A percentile compares a stretch with the other conserved stretches of the same genome.
phyloP scores from a whole-genome alignment of 345 rosid genomes.

The Pseudoturritis turrita region DNA sequence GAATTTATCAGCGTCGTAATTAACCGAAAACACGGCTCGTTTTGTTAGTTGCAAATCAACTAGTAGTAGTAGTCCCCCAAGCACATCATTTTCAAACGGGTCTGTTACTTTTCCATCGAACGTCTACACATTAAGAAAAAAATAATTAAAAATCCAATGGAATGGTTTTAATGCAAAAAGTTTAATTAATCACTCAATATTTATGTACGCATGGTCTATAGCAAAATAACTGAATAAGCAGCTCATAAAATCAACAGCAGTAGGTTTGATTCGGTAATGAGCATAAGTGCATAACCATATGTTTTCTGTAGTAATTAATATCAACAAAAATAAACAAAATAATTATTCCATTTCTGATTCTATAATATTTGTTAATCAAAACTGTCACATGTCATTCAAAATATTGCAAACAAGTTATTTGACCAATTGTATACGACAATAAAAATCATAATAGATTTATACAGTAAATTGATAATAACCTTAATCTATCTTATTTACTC shows the following conservation, averaged over 20 bases:
- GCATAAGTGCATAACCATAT: not conserved
- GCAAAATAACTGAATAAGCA: not conserved
- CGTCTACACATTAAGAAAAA: not conserved
- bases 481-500: not conserved
- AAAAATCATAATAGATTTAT: too few relatives aligned
- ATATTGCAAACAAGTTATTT: not conserved
- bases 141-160: not conserved
- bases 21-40: conserved; percentile 21
- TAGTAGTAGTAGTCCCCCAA: not conserved
- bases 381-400: not conserved
- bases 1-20: not conserved
- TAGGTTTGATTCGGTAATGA: not conserved
- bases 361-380: not conserved
- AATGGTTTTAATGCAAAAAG: not conserved
- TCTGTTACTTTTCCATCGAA: conserved; percentile 22
- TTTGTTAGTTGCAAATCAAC: conserved; percentile 23
- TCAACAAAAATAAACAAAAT: too few relatives aligned
- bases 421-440: too few relatives aligned
- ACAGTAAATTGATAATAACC: too few relatives aligned
- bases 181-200: not conserved
- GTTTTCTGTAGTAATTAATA: not conserved
- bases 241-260: not conserved
- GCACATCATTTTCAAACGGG: not conserved
- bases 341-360: not conserved
- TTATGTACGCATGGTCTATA: not conserved